phyloP scores from a whole-genome alignment of 2,329 filamentous ascomycete species.

The Berkeleyomyces rouxiae region DNA sequence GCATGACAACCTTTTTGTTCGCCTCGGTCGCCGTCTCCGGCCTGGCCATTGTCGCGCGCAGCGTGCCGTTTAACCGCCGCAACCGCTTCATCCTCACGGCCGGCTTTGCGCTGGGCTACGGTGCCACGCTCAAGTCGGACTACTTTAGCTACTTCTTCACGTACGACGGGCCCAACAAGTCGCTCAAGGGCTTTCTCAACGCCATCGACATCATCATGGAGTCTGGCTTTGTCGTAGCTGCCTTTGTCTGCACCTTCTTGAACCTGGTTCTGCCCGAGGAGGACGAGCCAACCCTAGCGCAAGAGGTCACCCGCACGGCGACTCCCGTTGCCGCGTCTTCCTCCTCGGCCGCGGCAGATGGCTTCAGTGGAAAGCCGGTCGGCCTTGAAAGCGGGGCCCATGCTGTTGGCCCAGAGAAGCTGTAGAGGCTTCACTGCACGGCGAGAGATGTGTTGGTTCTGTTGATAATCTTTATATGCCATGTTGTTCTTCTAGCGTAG shows the following conservation, averaged over 20 bases:
- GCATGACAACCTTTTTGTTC: conserved; percentile 71
- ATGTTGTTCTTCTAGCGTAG: background rate
- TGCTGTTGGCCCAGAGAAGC: conserved; percentile 5
- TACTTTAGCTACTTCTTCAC: conserved; percentile 61
- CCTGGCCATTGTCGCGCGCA: conserved; percentile 55
- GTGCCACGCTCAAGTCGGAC: conserved; percentile 46
- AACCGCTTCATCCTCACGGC: conserved; percentile 72
- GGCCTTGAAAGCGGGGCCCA: background rate
- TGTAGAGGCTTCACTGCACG: background rate
- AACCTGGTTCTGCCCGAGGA: conserved; percentile 62
- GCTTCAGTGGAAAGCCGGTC: background rate
- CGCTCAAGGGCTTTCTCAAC: conserved; percentile 56
- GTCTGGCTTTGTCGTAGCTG: conserved; percentile 60
- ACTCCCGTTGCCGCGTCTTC: background rate
- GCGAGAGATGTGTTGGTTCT: background rate
- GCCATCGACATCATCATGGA: conserved; percentile 58
- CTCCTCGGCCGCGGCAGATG: background rate
- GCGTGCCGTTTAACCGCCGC: conserved; percentile 57
- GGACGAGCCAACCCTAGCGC: conserved; percentile 37
- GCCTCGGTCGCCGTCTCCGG: conserved; percentile 60
- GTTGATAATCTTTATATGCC: no score
- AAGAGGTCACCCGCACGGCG: background rate
- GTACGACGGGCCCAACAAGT: conserved; percentile 49
- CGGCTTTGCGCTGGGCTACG: conserved; percentile 55
- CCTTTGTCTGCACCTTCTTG: conserved; percentile 53